Percentiles rank a stretch among this genome's conserved stretches.
Evolutionary conservation across 2,329 filamentous ascomycete species (phyloP).

Genomic region (Colletotrichum musicola): DNA sequence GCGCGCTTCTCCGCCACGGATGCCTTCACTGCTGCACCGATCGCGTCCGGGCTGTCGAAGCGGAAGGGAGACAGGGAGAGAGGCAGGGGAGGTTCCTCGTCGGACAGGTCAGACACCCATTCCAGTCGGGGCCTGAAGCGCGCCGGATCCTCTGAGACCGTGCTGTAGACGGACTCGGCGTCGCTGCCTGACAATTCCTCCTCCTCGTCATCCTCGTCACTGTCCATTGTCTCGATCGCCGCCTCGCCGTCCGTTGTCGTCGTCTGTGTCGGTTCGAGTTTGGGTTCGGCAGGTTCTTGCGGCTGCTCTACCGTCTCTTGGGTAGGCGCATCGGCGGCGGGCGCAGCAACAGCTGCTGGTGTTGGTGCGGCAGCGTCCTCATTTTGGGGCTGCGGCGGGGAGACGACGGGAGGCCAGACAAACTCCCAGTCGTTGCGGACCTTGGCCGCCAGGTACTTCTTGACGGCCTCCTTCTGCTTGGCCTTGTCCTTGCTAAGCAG

Average conservation of each 20-base stretch:
- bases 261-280: constrained; percentile 20
- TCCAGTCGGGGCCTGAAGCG: constrained; percentile 65
- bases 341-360: background rate
- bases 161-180: constrained; percentile 66
- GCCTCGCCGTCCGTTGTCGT: constrained; percentile 18
- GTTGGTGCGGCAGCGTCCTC: constrained; percentile 2
- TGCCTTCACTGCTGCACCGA: constrained; percentile 57
- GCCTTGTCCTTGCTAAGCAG: constrained; percentile 71
- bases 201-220: constrained; percentile 49
- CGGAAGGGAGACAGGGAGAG: constrained; percentile 60
- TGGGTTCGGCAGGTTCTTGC: constrained; percentile 15
- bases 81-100: constrained; percentile 55
- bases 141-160: constrained; percentile 66
- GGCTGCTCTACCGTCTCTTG: constrained; percentile 4
- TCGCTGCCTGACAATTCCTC: constrained; percentile 59
- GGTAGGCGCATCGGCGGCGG: constrained; percentile 17
- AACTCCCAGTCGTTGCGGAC: constrained; percentile 73
- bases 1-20: constrained; percentile 64
- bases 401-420: constrained; percentile 61
- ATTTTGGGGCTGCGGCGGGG: constrained; percentile 10
- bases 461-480: constrained; percentile 74
- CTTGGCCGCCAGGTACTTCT: constrained; percentile 64
- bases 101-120: constrained; percentile 70
- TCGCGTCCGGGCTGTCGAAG: constrained; percentile 63
- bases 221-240: constrained; percentile 24